These are phyloP conservation scores for Aspergillus egyptiacus DNA, from an alignment of 495 filamentous ascomycete genomes.

Conservation along the genomic window DNA sequence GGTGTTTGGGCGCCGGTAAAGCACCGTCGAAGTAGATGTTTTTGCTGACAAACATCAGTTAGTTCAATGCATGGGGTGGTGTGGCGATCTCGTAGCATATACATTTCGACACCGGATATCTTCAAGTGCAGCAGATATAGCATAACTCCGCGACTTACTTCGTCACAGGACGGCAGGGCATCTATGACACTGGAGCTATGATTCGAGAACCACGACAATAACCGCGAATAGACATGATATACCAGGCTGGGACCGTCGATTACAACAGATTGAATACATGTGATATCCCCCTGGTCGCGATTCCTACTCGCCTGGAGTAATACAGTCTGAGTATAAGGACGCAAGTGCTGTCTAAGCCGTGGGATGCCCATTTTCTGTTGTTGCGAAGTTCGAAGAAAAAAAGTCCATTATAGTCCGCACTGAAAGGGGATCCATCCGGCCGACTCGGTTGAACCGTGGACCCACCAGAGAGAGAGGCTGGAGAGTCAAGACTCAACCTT, in stretches of 20 bases:
- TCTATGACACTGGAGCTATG: conserved; percentile 39
- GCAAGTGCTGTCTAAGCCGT: conserved; percentile 51
- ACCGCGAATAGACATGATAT: conserved; percentile 58
- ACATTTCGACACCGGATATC: conserved; percentile 52
- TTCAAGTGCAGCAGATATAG: conserved; percentile 55
- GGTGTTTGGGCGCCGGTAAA: conserved; percentile 54
- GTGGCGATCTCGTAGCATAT: conserved; percentile 17
- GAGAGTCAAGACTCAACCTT: no score
- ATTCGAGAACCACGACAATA: conserved; percentile 35
- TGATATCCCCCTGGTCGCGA: neutral
- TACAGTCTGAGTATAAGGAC: conserved; percentile 49
- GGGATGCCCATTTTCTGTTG: conserved; percentile 59
- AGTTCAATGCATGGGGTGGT: neutral
- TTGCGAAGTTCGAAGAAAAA: neutral
- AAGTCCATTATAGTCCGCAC: neutral
- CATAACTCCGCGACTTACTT: conserved; percentile 52
- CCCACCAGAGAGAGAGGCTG: no score
- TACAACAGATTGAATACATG: conserved; percentile 39
- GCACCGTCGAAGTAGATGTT: conserved; percentile 74
- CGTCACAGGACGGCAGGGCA: conserved; percentile 53
- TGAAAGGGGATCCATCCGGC: no score
- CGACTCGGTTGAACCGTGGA: no score
- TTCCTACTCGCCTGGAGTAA: conserved; percentile 26
- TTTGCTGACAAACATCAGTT: conserved; percentile 24
- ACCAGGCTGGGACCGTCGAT: conserved; percentile 75